These are phyloP conservation scores for Aspergillus baeticus DNA, from an alignment of 495 filamentous ascomycete species.

Conservation along the genomic window DNA sequence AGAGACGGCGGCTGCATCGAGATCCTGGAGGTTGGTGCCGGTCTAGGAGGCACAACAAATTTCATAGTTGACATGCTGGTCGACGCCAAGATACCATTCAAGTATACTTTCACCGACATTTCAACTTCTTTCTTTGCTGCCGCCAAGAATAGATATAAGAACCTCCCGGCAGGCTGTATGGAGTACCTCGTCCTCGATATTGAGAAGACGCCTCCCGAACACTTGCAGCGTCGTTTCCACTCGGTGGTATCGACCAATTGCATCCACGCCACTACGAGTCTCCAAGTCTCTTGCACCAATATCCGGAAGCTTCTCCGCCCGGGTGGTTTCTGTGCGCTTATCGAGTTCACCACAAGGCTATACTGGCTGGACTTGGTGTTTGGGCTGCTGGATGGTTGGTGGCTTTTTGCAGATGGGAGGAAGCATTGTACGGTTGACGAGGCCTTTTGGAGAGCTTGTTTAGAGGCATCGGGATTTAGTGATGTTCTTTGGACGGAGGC, in stretches of 20 bases:
- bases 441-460: no score
- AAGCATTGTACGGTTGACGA: no score
- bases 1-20: slow-evolving; percentile 14
- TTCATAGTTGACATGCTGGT: slow-evolving; percentile 30
- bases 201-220: slow-evolving; percentile 21
- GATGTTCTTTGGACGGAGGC: no score
- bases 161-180: slow-evolving; percentile 20
- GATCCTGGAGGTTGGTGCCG: slow-evolving; percentile 44
- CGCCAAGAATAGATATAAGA: slow-evolving; percentile 29
- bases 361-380: slow-evolving; percentile 47
- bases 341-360: slow-evolving; percentile 35
- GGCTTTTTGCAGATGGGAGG: slow-evolving; percentile 45
- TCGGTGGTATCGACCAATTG: slow-evolving; percentile 42
- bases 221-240: slow-evolving; percentile 21
- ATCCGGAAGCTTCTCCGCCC: slow-evolving; percentile 28
- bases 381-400: slow-evolving; percentile 53
- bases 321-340: slow-evolving; percentile 33
- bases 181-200: slow-evolving; percentile 35
- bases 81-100: slow-evolving; percentile 27
- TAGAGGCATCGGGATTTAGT: no score
- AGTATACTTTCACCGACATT: slow-evolving; percentile 46
- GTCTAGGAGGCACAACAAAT: slow-evolving; percentile 41
- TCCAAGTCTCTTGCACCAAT: slow-evolving; percentile 23
- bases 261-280: slow-evolving; percentile 41
- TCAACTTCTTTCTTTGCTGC: slow-evolving; percentile 36